Evolutionary conservation across 2,329 filamentous ascomycete genomes (phyloP).

Genomic region (Apiospora kogelbergensis): DNA sequence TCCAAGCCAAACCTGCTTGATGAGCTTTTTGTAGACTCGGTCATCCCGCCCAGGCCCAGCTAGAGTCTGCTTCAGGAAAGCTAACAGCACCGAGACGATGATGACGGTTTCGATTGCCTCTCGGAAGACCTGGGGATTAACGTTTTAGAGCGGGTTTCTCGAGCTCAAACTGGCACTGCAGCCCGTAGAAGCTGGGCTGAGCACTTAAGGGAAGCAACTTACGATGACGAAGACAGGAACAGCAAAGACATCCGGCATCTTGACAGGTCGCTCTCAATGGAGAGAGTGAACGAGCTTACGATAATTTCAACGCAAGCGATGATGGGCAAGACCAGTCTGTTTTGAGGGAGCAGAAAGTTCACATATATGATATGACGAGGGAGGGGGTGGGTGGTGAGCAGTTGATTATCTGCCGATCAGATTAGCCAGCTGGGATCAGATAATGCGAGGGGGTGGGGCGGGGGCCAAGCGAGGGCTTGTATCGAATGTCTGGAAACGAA

Average conservation of each 20-base stretch:
- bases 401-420: constrained; percentile 1
- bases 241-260: constrained; percentile 25
- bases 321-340: neutral
- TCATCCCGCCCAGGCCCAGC: constrained; percentile 61
- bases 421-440: constrained; percentile 8
- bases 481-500: neutral
- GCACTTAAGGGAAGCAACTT: constrained; percentile 29
- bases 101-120: constrained; percentile 82
- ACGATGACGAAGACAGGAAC: constrained; percentile 73
- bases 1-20: constrained; percentile 72
- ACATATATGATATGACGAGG: neutral
- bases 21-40: constrained; percentile 64
- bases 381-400: neutral
- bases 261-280: neutral
- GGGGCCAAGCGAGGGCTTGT: neutral
- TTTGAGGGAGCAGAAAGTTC: neutral
- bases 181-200: neutral
- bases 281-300: neutral
- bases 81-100: constrained; percentile 82
- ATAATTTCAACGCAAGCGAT: neutral
- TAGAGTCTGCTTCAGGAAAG: constrained; percentile 82
- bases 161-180: neutral
- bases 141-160: neutral
- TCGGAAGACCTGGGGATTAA: constrained; percentile 54
- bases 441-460: neutral